These are phyloP conservation scores for Dioscorea cayenensis DNA, from an alignment of 116 monocot genomes.

Conservation along the genomic window DNA sequence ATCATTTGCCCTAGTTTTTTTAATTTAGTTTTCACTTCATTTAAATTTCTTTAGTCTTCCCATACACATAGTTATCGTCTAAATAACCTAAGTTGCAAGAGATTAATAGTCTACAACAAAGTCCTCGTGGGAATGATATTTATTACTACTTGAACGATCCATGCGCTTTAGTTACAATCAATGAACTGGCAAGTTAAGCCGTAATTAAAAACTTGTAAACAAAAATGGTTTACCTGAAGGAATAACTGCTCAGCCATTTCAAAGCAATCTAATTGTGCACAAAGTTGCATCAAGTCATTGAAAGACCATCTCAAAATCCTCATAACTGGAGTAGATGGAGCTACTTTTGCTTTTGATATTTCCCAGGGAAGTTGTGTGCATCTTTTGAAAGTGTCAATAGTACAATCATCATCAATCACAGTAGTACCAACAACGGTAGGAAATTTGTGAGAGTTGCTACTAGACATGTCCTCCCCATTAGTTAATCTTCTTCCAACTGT, in stretches of 20 bases:
- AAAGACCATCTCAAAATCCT: constrained; percentile 63
- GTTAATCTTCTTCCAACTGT: neutral
- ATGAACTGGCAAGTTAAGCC: too few relatives aligned
- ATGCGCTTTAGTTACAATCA: too few relatives aligned
- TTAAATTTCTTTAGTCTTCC: too few relatives aligned
- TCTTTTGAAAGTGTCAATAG: neutral
- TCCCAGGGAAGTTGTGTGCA: constrained; percentile 2
- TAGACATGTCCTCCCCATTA: neutral
- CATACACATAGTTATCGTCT: too few relatives aligned
- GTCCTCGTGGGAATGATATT: too few relatives aligned
- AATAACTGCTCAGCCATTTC: constrained; percentile 66
- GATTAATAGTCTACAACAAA: too few relatives aligned
- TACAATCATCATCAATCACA: constrained; percentile 9
- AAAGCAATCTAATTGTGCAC: constrained; percentile 32
- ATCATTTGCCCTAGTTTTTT: too few relatives aligned
- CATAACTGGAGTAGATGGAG: constrained; percentile 13
- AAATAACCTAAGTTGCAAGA: too few relatives aligned
- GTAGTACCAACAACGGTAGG: neutral
- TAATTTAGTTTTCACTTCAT: too few relatives aligned
- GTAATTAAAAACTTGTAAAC: neutral
- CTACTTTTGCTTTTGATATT: constrained; percentile 6
- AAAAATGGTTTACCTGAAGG: constrained; percentile 37
- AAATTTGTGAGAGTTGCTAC: neutral
- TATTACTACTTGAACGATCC: too few relatives aligned
- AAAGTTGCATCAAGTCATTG: constrained; percentile 63